phyloP scores from a whole-genome alignment of 2,329 filamentous ascomycete genomes.

The Meredithiella fracta region DNA sequence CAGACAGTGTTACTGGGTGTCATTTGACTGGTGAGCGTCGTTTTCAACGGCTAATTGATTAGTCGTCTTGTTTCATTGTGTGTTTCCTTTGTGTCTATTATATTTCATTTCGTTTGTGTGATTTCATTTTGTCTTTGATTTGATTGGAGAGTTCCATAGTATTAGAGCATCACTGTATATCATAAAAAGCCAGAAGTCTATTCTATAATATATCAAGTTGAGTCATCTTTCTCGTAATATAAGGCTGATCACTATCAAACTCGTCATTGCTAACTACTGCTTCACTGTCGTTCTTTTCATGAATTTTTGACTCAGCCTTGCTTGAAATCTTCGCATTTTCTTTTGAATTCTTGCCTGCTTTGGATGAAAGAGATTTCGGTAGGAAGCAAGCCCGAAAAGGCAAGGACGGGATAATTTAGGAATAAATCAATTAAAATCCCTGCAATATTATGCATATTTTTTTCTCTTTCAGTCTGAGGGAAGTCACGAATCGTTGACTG shows the following conservation, averaged over 20 bases:
- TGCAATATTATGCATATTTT: background rate
- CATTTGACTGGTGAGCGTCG: background rate
- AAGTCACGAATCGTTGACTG: background rate
- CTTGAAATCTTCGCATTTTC: slow-evolving; percentile 1
- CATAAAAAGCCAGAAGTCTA: background rate
- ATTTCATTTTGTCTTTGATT: slow-evolving; percentile 1
- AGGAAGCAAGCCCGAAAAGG: background rate
- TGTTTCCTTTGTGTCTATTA: slow-evolving; percentile 15
- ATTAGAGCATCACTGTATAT: slow-evolving; percentile 4
- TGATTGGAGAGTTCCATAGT: background rate
- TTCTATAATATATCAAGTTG: too few relatives aligned
- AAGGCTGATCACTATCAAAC: too few relatives aligned
- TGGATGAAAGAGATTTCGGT: background rate
- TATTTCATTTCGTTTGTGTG: slow-evolving; percentile 8
- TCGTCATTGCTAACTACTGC: background rate
- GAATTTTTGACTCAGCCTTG: background rate
- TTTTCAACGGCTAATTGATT: background rate
- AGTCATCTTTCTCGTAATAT: too few relatives aligned
- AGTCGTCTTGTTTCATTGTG: background rate
- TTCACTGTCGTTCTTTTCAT: background rate
- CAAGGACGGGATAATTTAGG: background rate
- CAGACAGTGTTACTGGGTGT: background rate
- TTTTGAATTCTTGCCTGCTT: background rate
- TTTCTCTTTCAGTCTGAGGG: background rate
- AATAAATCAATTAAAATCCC: slow-evolving; percentile 14